Base-by-base conservation (phyloP, 2,329 filamentous ascomycete genomes). In the Tricladium varicosporioides region DNA sequence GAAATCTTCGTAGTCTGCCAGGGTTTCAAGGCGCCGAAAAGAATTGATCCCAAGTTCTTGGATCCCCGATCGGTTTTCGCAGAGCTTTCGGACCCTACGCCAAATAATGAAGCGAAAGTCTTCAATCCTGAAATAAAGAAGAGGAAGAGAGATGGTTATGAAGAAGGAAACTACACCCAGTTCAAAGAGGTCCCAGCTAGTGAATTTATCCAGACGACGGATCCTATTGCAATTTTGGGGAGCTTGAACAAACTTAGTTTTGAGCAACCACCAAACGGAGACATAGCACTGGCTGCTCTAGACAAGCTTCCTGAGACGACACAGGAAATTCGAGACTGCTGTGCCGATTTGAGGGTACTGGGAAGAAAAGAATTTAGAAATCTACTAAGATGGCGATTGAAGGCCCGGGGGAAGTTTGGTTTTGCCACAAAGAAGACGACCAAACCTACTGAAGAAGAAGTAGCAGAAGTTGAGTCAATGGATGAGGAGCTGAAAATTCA, bases 41-140 rank as follows among this genome's bases (percentile, higher is more conserved):
- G 86, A 62, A 84, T 99, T 58, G 94, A 99, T 69, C 92, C 93
- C 9, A 90, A 90, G 64, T 95, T 99, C 71, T 79, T 99, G 52
- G 94, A 99, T 69, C 85, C 94, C 5, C 85, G 85, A 63, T 85
- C 89, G 56, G 94, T 97, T 31, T 99, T 99, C 69, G 92, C 92
- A 32, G 94, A 99, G 72, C 78, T 97, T n/a, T 79, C 88, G 32
- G 90, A 89, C 56, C 85, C 89, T 1, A 88, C 87, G 0, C 91
- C 92, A 1, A 99, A 97, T 73, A 95, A 97, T 65, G 94, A 99
- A 72, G 94, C 94, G 42, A 96, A 96, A 72, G 94, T 99, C 1
- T 99, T 93, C 79, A 97, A 99, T 64, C 94, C 94, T 0, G 94
- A 99, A 71, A 80, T 91, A 70, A 99, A 97, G 81, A 99, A 97